Percentiles rank a stretch among this genome's conserved stretches.
phyloP scores from a whole-genome alignment of 257 asterid genomes.

The Ballota nigra region DNA sequence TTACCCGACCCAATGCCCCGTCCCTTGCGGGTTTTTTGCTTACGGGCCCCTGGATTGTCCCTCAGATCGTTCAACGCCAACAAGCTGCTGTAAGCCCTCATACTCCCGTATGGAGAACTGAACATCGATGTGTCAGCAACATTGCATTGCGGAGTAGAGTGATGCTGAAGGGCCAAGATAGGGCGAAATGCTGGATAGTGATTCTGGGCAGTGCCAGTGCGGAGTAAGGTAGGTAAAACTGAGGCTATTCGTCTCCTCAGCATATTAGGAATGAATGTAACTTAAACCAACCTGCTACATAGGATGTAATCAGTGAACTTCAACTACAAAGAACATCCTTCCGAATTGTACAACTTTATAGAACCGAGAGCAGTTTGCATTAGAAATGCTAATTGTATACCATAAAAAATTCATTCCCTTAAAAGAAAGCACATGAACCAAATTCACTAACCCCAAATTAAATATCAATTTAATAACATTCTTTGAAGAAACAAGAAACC shows the following conservation, averaged over 20 bases:
- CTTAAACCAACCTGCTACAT: neutral
- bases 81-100: conserved; percentile 55
- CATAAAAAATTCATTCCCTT: neutral
- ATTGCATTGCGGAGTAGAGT: conserved; percentile 21
- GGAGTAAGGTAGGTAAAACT: conserved; percentile 39
- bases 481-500: too few species aligned
- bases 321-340: neutral
- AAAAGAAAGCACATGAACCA: too few species aligned
- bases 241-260: conserved; percentile 58
- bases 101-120: conserved; percentile 18
- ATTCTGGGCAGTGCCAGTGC: conserved; percentile 26
- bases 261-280: conserved; percentile 32
- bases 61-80: conserved; percentile 81
- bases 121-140: conserved; percentile 1
- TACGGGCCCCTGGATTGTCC: conserved; percentile 76
- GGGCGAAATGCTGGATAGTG: conserved; percentile 22
- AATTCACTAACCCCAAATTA: too few species aligned
- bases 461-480: too few species aligned
- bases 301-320: neutral
- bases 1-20: conserved; percentile 97
- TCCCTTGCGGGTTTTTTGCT: conserved; percentile 90
- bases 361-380: neutral
- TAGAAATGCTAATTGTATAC: neutral
- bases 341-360: neutral
- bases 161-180: conserved; percentile 11